Base-by-base conservation (phyloP, 2,329 filamentous ascomycete species). In the Diaporthe citri region DNA sequence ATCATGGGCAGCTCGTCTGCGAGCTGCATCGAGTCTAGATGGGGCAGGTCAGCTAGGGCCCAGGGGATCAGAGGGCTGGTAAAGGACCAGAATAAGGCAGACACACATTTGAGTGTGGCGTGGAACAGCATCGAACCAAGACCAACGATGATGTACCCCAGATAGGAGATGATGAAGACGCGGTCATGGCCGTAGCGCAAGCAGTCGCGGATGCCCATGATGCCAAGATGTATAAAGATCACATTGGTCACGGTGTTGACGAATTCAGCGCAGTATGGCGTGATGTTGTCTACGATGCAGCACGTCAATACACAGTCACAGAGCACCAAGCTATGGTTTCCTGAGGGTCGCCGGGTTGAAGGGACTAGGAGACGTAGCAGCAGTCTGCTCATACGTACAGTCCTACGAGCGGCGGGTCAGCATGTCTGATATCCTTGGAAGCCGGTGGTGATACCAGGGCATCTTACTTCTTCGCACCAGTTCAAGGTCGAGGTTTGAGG, bases 201-300 rank as follows among this genome's bases (percentile, higher is more conserved):
- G 82, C 95, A 97, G 82, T 92, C 95, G 72, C 87, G 85, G 76
- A 97, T 90, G 34, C 96, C 96, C 81, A 93, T 93, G 78, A 91
- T 84, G 10, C 95, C 95, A 28, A 97, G 89, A 82, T 89, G 94
- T 79, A 97, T 87, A 83, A 98, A 98, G 34, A 97, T 86, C 4
- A 94, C 82, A 82, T 98, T 98, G 46, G 95, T 98, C 43, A 96
- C 80, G 4, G 94, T 94, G 84, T 94, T 85, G 75, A 84, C 79
- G 28, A 82, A 77, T 77, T 84, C 83, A 52, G 83, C 83, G 70
- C 81, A 82, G 77, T 84, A 84, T 20, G 77, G 78, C 3, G 81
- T 83, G 74, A 84, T 81, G 75, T 83, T 84, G 78, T 84, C 64
- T 67, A 39, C 46, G 13, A 83, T 64, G 28, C 4, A 52, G 22